Conservation (phyloP, 495 filamentous ascomycete species). For the Neurospora sp. region DNA sequence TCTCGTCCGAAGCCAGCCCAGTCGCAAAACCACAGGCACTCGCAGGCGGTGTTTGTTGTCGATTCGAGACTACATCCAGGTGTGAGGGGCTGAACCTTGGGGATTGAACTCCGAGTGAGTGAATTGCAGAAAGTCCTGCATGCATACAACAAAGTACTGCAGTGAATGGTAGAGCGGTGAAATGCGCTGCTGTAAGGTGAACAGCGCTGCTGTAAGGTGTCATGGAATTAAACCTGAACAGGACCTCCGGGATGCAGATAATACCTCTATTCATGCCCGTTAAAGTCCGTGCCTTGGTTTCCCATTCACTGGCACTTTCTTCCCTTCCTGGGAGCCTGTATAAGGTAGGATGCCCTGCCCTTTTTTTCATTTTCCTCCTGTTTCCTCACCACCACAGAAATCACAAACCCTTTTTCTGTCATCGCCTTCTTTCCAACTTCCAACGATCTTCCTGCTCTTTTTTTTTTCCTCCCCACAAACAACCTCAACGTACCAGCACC, state of each 20-base stretch:
- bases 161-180: neutral
- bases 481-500: neutral
- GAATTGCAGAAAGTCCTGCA: neutral
- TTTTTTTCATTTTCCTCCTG: neutral
- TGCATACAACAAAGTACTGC: neutral
- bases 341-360: too few species aligned
- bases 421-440: neutral
- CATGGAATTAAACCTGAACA: neutral
- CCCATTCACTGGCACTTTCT: too few species aligned
- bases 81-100: neutral
- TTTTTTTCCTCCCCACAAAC: fast-evolving
- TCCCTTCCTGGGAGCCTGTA: too few species aligned
- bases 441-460: neutral
- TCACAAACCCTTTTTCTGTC: neutral
- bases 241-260: neutral
- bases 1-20: neutral
- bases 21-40: neutral
- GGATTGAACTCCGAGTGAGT: neutral
- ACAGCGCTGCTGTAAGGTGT: neutral
- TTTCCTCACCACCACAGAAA: neutral
- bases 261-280: neutral
- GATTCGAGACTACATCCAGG: too few species aligned
- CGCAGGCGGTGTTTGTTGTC: neutral
- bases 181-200: neutral
- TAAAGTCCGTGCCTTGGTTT: neutral